A percentile compares a stretch with the other conserved stretches of the same genome.
phyloP scores from a whole-genome alignment of 331 rosid species.

The Malus hybrid region DNA sequence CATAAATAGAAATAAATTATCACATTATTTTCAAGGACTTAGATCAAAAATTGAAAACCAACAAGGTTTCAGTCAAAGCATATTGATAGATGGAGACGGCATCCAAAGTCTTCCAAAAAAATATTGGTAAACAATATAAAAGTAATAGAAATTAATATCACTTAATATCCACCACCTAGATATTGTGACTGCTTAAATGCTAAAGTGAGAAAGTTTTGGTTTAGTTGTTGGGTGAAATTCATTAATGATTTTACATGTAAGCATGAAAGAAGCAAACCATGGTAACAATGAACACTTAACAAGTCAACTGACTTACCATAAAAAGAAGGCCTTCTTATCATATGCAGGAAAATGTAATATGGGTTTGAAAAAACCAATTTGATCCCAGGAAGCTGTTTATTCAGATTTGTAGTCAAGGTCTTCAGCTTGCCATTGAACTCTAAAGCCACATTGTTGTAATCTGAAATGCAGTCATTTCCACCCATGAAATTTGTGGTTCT shows the following conservation, averaged over 20 bases:
- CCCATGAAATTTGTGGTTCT: constrained; percentile 56
- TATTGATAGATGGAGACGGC: too few species aligned
- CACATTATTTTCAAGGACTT: too few species aligned
- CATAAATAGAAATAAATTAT: too few species aligned
- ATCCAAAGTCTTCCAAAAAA: too few species aligned
- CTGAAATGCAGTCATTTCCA: constrained; percentile 36
- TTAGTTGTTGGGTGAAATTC: background rate
- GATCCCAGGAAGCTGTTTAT: constrained; percentile 51
- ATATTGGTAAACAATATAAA: too few species aligned
- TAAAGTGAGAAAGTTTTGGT: background rate
- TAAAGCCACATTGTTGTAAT: constrained; percentile 45
- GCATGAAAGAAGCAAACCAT: too few species aligned
- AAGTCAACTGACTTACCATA: constrained; percentile 41
- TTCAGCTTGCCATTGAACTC: constrained; percentile 67
- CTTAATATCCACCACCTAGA: background rate
- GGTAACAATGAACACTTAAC: background rate
- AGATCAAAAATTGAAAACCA: too few species aligned
- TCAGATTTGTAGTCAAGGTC: constrained; percentile 37
- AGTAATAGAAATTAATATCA: background rate
- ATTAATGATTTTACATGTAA: too few species aligned
- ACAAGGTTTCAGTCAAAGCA: too few species aligned
- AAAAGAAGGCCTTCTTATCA: constrained; percentile 40
- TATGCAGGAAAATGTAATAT: constrained; percentile 27
- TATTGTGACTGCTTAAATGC: constrained; percentile 9
- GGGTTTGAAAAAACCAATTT: constrained; percentile 77